Evolutionary conservation across 1,139 yeast species (phyloP).

Genomic region (Suhomyces anneliseae): DNA sequence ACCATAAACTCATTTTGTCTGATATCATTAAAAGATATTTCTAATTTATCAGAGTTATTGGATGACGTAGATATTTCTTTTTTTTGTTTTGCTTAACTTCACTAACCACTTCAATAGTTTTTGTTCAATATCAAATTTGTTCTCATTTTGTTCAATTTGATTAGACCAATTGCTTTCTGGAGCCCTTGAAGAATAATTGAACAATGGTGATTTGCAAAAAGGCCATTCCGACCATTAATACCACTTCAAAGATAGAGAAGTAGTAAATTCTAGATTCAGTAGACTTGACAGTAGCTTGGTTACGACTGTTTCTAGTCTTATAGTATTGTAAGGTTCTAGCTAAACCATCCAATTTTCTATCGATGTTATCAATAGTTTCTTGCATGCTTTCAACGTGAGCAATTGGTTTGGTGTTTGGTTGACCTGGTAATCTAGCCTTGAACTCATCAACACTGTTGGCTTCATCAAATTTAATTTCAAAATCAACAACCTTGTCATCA

Average conservation of each 20-base stretch:
- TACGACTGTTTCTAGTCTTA: slow-evolving; percentile 89
- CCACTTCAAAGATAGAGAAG: slow-evolving; percentile 79
- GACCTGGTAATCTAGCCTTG: slow-evolving; percentile 66
- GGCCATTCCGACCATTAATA: slow-evolving; percentile 85
- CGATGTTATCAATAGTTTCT: slow-evolving; percentile 59
- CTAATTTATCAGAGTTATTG: too few species aligned
- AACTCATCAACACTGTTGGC: slow-evolving; percentile 40
- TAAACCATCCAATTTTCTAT: slow-evolving; percentile 63
- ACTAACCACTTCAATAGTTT: too few species aligned
- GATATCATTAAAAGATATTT: too few species aligned
- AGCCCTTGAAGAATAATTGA: slow-evolving; percentile 81
- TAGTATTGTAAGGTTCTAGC: slow-evolving; percentile 73
- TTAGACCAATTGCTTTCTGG: slow-evolving; percentile 75
- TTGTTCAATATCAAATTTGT: too few species aligned
- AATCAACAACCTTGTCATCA: slow-evolving; percentile 86
- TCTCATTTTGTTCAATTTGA: too few species aligned
- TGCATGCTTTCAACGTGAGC: slow-evolving; percentile 64
- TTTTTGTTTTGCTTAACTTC: too few species aligned
- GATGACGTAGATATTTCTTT: too few species aligned
- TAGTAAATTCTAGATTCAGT: slow-evolving; percentile 85
- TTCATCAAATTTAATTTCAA: slow-evolving; percentile 68
- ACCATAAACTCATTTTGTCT: too few species aligned
- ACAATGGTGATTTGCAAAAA: slow-evolving; percentile 79
- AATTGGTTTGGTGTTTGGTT: slow-evolving; percentile 56
- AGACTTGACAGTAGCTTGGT: slow-evolving; percentile 86